These are phyloP conservation scores for Sextonia rubra DNA, from an alignment of 164 flowering plant species.

Conservation along the genomic window DNA sequence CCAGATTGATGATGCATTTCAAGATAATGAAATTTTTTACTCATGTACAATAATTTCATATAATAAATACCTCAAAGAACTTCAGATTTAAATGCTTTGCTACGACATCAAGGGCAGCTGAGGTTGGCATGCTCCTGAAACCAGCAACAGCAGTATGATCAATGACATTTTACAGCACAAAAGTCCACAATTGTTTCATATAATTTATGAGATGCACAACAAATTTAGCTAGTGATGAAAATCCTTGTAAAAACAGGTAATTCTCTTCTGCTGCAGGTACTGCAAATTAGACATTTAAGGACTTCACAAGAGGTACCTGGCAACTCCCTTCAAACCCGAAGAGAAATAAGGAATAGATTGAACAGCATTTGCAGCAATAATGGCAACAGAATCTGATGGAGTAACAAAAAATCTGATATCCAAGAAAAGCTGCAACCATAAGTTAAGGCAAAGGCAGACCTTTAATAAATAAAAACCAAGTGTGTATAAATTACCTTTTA, in stretches of 20 bases:
- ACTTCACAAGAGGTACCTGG: slow-evolving; percentile 49
- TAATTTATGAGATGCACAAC: neutral
- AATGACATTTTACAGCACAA: neutral
- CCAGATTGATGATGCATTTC: neutral
- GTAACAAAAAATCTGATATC: slow-evolving; percentile 86
- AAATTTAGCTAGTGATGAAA: neutral
- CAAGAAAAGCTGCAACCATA: slow-evolving; percentile 10
- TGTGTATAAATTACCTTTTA: slow-evolving; percentile 52
- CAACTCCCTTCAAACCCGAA: slow-evolving; percentile 92
- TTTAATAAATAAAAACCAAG: neutral
- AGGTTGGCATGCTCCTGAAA: slow-evolving; percentile 99
- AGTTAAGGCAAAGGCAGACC: neutral
- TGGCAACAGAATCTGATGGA: slow-evolving; percentile 98
- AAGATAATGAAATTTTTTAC: neutral
- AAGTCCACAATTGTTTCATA: neutral
- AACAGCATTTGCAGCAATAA: slow-evolving; percentile 98
- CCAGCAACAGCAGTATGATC: slow-evolving; percentile 10
- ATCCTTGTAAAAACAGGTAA: neutral
- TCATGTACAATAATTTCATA: neutral
- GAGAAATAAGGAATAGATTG: slow-evolving; percentile 92
- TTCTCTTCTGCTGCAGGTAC: neutral
- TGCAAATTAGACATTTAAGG: neutral
- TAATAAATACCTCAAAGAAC: slow-evolving; percentile 74
- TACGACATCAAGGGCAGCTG: slow-evolving; percentile 99
- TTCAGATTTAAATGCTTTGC: slow-evolving; percentile 77